Percentiles rank a stretch among this genome's conserved stretches.
These are phyloP conservation scores for Cladobotryum protrusum DNA, from an alignment of 2,329 filamentous ascomycete species.

Conservation along the genomic window DNA sequence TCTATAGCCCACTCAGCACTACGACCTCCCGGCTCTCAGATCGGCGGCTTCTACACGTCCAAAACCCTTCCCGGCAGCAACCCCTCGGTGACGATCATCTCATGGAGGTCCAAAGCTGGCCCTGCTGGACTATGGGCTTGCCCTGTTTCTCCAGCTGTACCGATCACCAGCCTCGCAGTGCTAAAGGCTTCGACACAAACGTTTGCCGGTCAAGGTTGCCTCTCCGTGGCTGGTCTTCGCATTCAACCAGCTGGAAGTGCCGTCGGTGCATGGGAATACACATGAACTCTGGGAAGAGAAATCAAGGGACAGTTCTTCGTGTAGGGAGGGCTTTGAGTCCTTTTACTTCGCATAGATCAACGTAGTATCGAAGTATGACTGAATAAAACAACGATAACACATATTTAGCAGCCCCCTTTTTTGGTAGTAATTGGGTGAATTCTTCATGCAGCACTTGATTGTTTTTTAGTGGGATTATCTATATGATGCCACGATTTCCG, in stretches of 20 bases:
- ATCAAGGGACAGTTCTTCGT: background rate
- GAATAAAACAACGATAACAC: no score
- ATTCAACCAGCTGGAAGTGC: constrained; percentile 20
- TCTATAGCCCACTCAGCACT: constrained; percentile 47
- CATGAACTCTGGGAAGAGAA: constrained; percentile 15
- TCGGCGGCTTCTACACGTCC: constrained; percentile 40
- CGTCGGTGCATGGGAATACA: constrained; percentile 35
- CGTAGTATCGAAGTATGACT: no score
- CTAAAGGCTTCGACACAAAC: constrained; percentile 20
- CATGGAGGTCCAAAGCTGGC: constrained; percentile 19
- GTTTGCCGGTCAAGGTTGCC: constrained; percentile 25
- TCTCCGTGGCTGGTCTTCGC: constrained; percentile 26
- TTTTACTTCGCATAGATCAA: no score
- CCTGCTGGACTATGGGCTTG: constrained; percentile 23
- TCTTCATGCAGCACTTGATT: no score
- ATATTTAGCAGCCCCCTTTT: no score
- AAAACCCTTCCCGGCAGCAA: constrained; percentile 20
- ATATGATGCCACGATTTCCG: no score
- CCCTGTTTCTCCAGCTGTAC: constrained; percentile 11
- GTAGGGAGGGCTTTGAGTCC: background rate
- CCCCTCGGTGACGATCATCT: constrained; percentile 17
- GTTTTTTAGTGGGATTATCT: no score
- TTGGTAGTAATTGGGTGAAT: no score
- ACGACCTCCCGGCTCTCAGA: constrained; percentile 44
- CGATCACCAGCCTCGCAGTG: constrained; percentile 15